Base-by-base conservation (phyloP, 768 basidiomycete species). In the Hygrophorus pudorinus region DNA sequence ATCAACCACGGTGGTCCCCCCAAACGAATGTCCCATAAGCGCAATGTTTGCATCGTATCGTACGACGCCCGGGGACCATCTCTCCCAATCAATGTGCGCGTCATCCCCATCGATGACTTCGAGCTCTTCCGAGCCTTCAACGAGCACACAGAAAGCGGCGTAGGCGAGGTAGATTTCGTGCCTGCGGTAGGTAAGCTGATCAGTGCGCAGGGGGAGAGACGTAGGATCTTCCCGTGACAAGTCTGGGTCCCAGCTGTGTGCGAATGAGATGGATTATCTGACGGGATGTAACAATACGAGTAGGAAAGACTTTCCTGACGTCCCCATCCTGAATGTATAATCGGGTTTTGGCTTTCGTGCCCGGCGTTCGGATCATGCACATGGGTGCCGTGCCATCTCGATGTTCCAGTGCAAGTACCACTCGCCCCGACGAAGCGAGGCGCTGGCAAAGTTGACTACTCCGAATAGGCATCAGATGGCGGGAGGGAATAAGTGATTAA, bases 331-430 rank as follows among this genome's bases (percentile, higher is more conserved):
- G 66, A 42, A 80, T 59, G 55, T 89, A 91, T 8, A 73, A 58
- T 18, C 63, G 49, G 24, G 58, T 55, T 14, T 58, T 61, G 8
- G 64, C 60, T 49, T 55, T 53, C 21, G 42, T 35, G 44, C 52
- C 52, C 60, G 62, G 64, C 42, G 55, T 58, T 31, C 61, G 63
- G 35, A 67, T 61, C 36, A 70, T 59, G 48, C 66, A 71, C 3
- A 64, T 71, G 0, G 79, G 78, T 2, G 74, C 80, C 3, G 82
- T 81, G 1, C 88, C 89, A 57, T 93, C 91, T 8, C 81, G 72
- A 57, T 92, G 90, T 55, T 92, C 86, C 17, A 92, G 56, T 4
- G 86, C 81, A 35, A 89, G 68, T 2, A 94, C 88, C 4, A 92
- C 78, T 48, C 74, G 80, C 2, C 91, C 91, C 30, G 81, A 70